Conservation (phyloP, 2,329 filamentous ascomycete genomes). For the Curvularia spicifera region DNA sequence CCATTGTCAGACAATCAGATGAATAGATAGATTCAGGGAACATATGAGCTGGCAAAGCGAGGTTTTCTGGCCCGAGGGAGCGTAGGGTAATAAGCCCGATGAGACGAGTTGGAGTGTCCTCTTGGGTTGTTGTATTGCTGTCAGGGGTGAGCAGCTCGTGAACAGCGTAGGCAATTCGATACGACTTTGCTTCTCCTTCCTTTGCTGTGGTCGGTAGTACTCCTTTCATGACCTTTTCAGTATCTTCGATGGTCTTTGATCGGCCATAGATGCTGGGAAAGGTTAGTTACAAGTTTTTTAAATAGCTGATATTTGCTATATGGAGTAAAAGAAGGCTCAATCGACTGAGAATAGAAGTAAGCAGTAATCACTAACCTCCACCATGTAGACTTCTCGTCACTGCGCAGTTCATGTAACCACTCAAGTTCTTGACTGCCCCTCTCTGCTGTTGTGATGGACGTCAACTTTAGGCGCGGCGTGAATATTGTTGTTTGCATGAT, state of each 20-base stretch:
- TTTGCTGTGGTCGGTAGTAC: constrained; percentile 20
- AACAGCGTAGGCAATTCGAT: constrained; percentile 37
- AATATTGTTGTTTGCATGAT: constrained; percentile 36
- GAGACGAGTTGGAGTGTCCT: constrained; percentile 15
- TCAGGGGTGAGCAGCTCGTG: constrained; percentile 28
- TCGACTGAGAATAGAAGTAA: not conserved
- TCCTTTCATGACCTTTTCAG: constrained; percentile 28
- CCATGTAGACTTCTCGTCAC: constrained; percentile 35
- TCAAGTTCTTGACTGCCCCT: constrained; percentile 41
- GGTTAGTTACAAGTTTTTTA: constrained; percentile 5
- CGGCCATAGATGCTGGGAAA: constrained; percentile 30
- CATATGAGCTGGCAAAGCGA: constrained; percentile 24
- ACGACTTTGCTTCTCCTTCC: constrained; percentile 22
- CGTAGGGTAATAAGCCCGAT: constrained; percentile 36
- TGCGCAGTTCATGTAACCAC: constrained; percentile 45
- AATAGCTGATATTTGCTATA: not conserved
- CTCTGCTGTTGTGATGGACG: constrained; percentile 36
- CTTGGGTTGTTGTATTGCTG: not conserved
- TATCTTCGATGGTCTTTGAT: constrained; percentile 38
- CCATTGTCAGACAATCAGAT: constrained; percentile 28
- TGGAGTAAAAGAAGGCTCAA: not conserved
- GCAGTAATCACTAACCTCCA: constrained; percentile 39
- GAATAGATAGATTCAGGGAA: constrained; percentile 14
- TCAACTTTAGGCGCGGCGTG: constrained; percentile 43
- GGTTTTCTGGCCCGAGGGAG: constrained; percentile 20